Evolutionary conservation across 1,284 basidiomycete genomes (phyloP), one percentile per base, ranked within the genome.

Genomic region (Papiliotrema terrestris): DNA sequence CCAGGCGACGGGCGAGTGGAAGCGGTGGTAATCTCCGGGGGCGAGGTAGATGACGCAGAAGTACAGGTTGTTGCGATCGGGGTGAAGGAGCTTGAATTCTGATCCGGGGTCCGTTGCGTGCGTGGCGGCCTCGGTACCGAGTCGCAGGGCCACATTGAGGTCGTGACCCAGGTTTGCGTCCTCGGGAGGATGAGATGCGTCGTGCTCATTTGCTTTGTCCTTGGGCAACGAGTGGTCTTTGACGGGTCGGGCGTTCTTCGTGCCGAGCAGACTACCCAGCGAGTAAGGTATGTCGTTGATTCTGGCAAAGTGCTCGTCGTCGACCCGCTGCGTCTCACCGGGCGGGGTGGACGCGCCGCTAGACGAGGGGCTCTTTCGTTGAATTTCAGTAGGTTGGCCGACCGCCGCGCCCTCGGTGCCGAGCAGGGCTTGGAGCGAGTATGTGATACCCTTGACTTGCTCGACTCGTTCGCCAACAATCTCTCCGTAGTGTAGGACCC

Each of bases 261-360:
- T 65, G 29, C 85, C 86, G 55, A 94, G 80, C 38, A 98, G 86
- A 62, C 91, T 83, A 52, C 88, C 86, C 14, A 99, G 83, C 45
- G 86, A 90, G 78, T 99, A 98, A 62, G 91, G 87, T 67, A 99
- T 98, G 39, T 94, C 92, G 72, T 98, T 99, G 67, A 99, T 89
- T 66, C 90, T 86, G 2, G 95, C 95, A 69, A 99, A 99, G 62
- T 93, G 86, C 59, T 83, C 83, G 77, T 98, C 90, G 25, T 72
- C 65, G 48, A 73, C 72, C 1, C 61, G 43, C 37, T 66, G 53
- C 15, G 43, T 47, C 13, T 49, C 39, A 4, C 79, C 78, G 22
- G 78, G 72, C 17, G 81, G 77, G 26, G 79, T 77, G 9, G 79
- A 81, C 14, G 61, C 64, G 23, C 69, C 68, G 23, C 51, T 38